Conservation (phyloP, 305 asterid species). For the Solanum hybrid region DNA sequence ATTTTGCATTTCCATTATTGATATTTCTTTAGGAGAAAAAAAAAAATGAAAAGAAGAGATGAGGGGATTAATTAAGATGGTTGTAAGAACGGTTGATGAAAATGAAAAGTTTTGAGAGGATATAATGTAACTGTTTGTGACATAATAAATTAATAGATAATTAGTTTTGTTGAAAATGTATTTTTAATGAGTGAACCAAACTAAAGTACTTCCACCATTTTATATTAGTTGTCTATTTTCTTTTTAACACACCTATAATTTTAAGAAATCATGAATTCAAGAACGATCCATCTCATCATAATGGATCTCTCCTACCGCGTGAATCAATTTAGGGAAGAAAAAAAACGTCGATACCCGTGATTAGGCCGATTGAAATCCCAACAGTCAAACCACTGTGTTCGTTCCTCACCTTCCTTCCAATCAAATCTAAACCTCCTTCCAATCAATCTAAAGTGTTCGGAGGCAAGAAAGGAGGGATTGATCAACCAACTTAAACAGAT, state of each 20-base stretch:
- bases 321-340: background rate
- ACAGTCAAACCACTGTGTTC: background rate
- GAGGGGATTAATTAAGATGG: background rate
- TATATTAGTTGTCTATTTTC: background rate
- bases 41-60: background rate
- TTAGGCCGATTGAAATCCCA: background rate
- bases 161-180: background rate
- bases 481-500: background rate
- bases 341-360: no score
- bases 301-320: background rate
- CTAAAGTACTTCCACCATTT: background rate
- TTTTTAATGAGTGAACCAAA: background rate
- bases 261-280: background rate
- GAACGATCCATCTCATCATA: background rate
- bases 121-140: background rate
- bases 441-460: background rate
- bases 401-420: background rate
- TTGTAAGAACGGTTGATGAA: background rate
- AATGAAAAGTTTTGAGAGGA: background rate
- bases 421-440: background rate
- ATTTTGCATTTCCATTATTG: slow-evolving; percentile 1
- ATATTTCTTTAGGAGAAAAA: background rate
- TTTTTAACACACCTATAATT: no score
- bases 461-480: background rate
- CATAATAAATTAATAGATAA: background rate